A percentile compares a stretch with the other conserved stretches of the same genome.
phyloP scores from a whole-genome alignment of 1,284 basidiomycete genomes.

The Marasmius oreades region DNA sequence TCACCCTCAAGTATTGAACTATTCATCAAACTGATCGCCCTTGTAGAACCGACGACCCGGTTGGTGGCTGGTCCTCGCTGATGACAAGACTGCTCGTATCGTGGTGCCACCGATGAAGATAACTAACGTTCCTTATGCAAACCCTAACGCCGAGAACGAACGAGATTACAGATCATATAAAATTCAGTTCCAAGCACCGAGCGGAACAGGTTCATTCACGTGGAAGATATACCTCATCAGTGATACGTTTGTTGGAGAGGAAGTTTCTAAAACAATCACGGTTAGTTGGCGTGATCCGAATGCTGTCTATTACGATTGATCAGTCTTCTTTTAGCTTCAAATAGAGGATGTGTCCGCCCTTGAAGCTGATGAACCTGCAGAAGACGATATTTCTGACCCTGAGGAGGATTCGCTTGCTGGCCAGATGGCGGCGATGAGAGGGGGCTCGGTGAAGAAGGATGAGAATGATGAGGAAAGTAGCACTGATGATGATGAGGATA shows the following conservation, averaged over 20 bases:
- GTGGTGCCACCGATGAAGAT: slow-evolving; percentile 91
- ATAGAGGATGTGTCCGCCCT: slow-evolving; percentile 72
- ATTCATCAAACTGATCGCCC: not conserved
- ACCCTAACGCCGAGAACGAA: slow-evolving; percentile 43
- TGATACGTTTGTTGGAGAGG: slow-evolving; percentile 88
- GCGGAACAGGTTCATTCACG: slow-evolving; percentile 79
- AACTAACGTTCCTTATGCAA: slow-evolving; percentile 72
- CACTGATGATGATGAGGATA: slow-evolving; percentile 29
- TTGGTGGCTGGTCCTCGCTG: slow-evolving; percentile 93
- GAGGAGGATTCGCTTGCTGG: slow-evolving; percentile 95
- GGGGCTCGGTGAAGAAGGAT: slow-evolving; percentile 80
- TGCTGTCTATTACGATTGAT: no score
- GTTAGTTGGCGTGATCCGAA: slow-evolving; percentile 41
- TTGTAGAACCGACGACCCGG: slow-evolving; percentile 73
- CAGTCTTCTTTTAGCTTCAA: slow-evolving; percentile 54
- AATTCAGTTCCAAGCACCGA: slow-evolving; percentile 94
- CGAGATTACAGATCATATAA: slow-evolving; percentile 81
- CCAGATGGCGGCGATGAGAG: slow-evolving; percentile 98
- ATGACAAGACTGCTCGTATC: slow-evolving; percentile 85
- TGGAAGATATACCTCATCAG: slow-evolving; percentile 87
- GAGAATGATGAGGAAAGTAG: slow-evolving; percentile 43
- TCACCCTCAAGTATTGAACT: slow-evolving; percentile 6
- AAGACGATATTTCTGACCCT: slow-evolving; percentile 94
- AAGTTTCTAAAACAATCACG: slow-evolving; percentile 68
- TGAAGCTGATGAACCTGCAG: slow-evolving; percentile 57